Base-by-base conservation (phyloP, 208 protist species). In the Leishmania turanica region DNA sequence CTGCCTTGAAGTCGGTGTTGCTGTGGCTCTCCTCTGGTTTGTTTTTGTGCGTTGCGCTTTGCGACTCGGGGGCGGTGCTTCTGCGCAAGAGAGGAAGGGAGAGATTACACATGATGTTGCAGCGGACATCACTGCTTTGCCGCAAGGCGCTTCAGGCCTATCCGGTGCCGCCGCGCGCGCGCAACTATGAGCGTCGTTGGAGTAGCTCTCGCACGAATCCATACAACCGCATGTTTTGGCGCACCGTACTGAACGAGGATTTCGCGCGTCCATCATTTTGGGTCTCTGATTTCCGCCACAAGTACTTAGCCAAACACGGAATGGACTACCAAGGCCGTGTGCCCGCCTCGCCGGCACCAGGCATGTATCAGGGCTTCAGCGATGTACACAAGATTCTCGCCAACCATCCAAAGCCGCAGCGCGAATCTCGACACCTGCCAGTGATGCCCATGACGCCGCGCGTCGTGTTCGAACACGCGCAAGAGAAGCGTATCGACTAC, bases 381-480 rank as follows among this genome's bases (percentile, higher is more conserved):
- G 91, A 98, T 77, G 90, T 95, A 51, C 92, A 97, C 68, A 96
- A 96, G 81, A 87, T 97, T 45, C 84, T 98, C 15, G 91, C 89
- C 17, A 95, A 95, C 64, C 95, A 98, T 82, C 93, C 95, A 15
- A 97, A 96, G 87, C 96, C 96, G 51, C 94, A 97, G 77, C 89
- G 96, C 31, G 94, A 97, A 84, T 97, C 96, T 17, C 92, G 94
- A 13, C 93, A 97, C 80, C 81, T 98, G 34, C 96, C 96, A 3
- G 91, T 98, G 54, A 93, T 97, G 89, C 93, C 96, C 49, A 95
- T 97, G 93, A 97, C 94, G 11, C 94, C 96, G 51, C 96, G 96
- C 31, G 92, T 97, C 31, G 96, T 97, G 62, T 96, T 91, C 75
- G 96, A 98, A 81, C 93, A 97, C 68, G 81, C 88, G 6, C 89